A percentile compares a stretch with the other conserved stretches of the same genome.
Evolutionary conservation across 352 stramenopile genomes (phyloP).

Genomic region (Pythium biforme): DNA sequence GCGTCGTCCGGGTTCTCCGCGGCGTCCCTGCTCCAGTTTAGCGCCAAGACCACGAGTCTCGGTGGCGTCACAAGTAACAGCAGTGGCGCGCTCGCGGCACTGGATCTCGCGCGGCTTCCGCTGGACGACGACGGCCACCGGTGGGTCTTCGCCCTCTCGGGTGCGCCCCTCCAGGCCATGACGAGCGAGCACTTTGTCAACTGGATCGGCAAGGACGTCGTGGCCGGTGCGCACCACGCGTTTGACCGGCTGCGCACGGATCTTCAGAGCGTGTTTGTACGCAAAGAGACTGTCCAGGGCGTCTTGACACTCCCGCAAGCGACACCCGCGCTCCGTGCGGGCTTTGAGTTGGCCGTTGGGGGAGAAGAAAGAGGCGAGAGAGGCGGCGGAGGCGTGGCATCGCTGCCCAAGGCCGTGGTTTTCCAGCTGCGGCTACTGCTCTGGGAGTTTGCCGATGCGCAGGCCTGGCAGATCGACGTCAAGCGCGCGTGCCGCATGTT

Average conservation of each 20-base stretch:
- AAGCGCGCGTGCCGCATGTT: slow-evolving; percentile 31
- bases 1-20: slow-evolving; percentile 37
- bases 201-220: slow-evolving; percentile 55
- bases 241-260: slow-evolving; percentile 60
- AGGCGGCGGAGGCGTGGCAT: background rate
- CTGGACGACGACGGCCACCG: slow-evolving; percentile 62
- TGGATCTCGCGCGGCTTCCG: slow-evolving; percentile 24
- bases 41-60: background rate
- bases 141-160: slow-evolving; percentile 52
- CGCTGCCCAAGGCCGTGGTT: slow-evolving; percentile 22
- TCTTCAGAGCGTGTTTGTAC: slow-evolving; percentile 52
- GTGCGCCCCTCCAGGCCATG: slow-evolving; percentile 46
- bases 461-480: slow-evolving; percentile 46
- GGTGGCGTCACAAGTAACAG: background rate
- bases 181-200: slow-evolving; percentile 49
- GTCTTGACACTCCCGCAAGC: slow-evolving; percentile 24
- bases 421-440: slow-evolving; percentile 46
- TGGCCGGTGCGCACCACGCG: background rate
- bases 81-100: background rate
- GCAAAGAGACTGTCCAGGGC: slow-evolving; percentile 42
- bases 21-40: slow-evolving; percentile 13
- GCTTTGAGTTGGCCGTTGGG: background rate
- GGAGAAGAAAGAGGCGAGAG: background rate
- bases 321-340: background rate
- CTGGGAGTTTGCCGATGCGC: slow-evolving; percentile 46